Percentiles rank a stretch among this genome's conserved stretches.
Evolutionary conservation across 345 rosid species (phyloP).

Genomic region (Rhodamnia argentea): DNA sequence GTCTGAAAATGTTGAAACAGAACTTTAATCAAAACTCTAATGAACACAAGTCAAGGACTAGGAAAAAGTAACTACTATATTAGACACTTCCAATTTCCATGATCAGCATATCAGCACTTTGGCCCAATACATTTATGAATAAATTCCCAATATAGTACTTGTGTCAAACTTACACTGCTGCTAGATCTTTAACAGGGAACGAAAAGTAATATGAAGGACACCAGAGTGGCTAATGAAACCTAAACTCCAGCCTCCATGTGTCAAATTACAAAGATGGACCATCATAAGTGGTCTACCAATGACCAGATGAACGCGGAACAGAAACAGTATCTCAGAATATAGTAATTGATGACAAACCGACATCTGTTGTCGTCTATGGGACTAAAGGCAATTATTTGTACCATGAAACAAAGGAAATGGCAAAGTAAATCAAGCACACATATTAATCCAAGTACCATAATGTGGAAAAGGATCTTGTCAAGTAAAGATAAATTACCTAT

Average conservation of each 20-base stretch:
- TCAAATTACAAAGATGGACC: not conserved
- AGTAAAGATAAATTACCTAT: not conserved
- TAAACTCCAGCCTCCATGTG: not conserved
- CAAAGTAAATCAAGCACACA: not conserved
- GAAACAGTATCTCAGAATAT: not conserved
- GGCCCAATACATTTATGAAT: not conserved
- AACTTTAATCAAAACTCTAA: not conserved
- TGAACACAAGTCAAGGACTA: not conserved
- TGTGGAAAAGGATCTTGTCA: not conserved
- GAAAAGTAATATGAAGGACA: not conserved
- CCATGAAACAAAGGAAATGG: not conserved
- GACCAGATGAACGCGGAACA: not conserved
- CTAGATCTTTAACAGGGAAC: not conserved
- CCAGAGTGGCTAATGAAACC: not conserved
- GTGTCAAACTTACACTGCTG: not conserved
- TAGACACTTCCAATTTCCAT: not conserved
- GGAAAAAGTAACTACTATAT: not conserved
- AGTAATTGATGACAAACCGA: not conserved
- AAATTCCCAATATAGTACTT: not conserved
- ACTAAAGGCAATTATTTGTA: not conserved
- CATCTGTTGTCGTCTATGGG: not conserved
- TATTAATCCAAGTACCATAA: not conserved
- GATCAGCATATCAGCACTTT: not conserved
- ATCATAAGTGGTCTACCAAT: not conserved
- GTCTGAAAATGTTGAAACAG: not conserved